Percentiles rank a stretch among this genome's conserved stretches.
Evolutionary conservation across 164 flowering plant genomes (phyloP).

Genomic region (Echeveria elegans): DNA sequence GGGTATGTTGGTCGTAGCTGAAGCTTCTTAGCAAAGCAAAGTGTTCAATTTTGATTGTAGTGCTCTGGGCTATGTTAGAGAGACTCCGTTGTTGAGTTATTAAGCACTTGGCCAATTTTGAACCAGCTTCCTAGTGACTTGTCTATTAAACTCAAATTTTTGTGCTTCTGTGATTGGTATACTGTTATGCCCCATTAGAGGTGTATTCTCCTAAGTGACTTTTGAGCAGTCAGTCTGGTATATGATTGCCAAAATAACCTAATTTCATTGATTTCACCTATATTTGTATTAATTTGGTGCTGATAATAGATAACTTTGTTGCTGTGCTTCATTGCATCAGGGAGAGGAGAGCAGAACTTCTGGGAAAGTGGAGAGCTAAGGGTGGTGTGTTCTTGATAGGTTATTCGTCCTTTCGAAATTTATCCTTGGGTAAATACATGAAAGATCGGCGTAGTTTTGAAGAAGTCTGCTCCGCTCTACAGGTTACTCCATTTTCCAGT

Average conservation of each 20-base stretch:
- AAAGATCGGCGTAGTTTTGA: constrained; percentile 60
- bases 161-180: too few species aligned
- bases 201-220: too few species aligned
- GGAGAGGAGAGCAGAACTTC: constrained; percentile 64
- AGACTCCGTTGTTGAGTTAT: too few species aligned
- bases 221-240: too few species aligned
- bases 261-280: not conserved
- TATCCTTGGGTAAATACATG: constrained; percentile 67
- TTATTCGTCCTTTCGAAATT: constrained; percentile 75
- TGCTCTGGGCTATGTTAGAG: too few species aligned
- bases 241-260: not conserved
- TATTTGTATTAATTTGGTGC: not conserved
- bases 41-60: too few species aligned
- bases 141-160: too few species aligned
- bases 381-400: constrained; percentile 95
- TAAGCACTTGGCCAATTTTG: too few species aligned
- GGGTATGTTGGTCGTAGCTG: too few species aligned
- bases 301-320: not conserved
- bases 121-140: too few species aligned
- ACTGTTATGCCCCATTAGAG: too few species aligned
- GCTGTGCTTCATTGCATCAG: constrained; percentile 24
- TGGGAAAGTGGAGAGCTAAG: constrained; percentile 82
- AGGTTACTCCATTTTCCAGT: constrained; percentile 30
- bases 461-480: constrained; percentile 57
- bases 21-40: too few species aligned